These are phyloP conservation scores for Globisporangium okanoganense DNA, from an alignment of 352 stramenopile species.

Conservation along the genomic window DNA sequence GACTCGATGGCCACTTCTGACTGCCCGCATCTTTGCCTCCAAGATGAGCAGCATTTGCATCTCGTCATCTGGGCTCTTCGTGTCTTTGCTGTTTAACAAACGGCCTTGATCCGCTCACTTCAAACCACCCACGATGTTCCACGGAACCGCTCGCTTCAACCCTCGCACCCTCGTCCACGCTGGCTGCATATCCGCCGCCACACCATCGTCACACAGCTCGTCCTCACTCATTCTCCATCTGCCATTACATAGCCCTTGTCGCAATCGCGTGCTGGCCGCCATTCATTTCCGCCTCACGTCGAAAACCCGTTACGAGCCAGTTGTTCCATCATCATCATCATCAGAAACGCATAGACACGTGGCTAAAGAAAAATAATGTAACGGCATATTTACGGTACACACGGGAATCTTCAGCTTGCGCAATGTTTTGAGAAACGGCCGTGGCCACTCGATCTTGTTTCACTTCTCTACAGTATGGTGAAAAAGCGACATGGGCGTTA, in stretches of 20 bases:
- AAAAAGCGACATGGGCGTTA: constrained; percentile 5
- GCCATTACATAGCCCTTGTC: background rate
- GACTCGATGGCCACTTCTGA: too few species aligned
- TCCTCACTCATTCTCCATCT: background rate
- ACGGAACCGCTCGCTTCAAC: background rate
- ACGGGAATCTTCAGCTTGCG: constrained; percentile 2
- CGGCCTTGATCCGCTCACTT: too few species aligned
- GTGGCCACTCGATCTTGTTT: background rate
- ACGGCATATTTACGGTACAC: background rate
- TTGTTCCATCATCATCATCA: background rate
- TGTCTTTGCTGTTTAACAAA: constrained; percentile 15
- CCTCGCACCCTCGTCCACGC: background rate
- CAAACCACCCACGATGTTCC: background rate
- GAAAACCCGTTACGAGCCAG: constrained; percentile 8
- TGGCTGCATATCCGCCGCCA: background rate
- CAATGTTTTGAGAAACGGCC: background rate
- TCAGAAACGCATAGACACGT: constrained; percentile 15
- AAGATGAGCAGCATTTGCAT: background rate
- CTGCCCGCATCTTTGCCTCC: constrained; percentile 1
- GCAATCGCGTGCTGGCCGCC: background rate
- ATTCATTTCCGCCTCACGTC: background rate
- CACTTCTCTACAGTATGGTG: background rate
- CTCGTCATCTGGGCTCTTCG: background rate
- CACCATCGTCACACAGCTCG: background rate
- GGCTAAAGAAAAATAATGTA: background rate